Base-by-base conservation (phyloP, 352 stramenopile genomes). In the Elongisporangium undulatum region DNA sequence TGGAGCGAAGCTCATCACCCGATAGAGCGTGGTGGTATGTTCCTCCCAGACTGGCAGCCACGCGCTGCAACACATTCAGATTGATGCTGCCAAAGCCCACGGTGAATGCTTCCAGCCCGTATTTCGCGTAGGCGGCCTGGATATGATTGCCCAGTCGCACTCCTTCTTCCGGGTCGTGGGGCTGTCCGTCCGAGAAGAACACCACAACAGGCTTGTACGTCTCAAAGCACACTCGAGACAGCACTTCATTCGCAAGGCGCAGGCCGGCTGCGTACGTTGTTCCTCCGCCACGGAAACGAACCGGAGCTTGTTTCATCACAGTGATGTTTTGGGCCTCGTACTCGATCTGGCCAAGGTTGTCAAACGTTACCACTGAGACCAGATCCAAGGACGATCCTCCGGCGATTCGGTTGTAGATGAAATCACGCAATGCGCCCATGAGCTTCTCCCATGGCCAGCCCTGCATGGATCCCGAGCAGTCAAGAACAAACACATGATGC, bases 401-500 rank as follows among this genome's bases (percentile, higher is more conserved):
- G 23, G 53, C 71, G 20, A 92, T 68, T 2, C 83, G 83, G 52
- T 92, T 92, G 51, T 78, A 66, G 5, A 95, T 51, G 49, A 88
- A 95, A 55, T 82, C 77, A 13, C 64, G 62, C 59, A 85, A 86
- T 1, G 79, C 85, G 9, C 61, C 69, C 23, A 85, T 69, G 22
- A 95, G 65, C n/a, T 80, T 62, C 20, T 51, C 23, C 85, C 85
- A 93, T 4, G 82, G 79, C 15, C 24, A 55, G 1, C 85, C 82
- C 3, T 21, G 53, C 83, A 95, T 95, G 20, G 85, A 95, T 0
- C 82, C 81, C 10, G 85, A 93, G 48, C 67, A 73, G 54, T 95
- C 85, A n/a, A 94, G 50, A 49, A 95, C 80, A 38, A 95, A 90
- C 3, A 95, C 68, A 45, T 93, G 85, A 45, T 95, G 83, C 61